Conservation (phyloP, 768 basidiomycete genomes). For the Plicaturopsis crispa region DNA sequence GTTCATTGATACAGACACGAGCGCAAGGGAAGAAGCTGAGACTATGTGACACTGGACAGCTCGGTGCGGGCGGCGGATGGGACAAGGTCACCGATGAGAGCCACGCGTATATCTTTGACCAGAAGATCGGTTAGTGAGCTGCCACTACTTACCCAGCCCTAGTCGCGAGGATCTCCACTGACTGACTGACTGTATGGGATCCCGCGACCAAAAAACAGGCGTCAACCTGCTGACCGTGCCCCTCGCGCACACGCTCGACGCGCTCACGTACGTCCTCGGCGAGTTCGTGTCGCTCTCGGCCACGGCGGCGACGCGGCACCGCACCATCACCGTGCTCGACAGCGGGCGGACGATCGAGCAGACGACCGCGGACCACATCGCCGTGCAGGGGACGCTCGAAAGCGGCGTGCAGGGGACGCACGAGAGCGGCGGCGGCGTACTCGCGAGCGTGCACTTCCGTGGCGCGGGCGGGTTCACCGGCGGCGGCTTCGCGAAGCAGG, state of each 20-base stretch:
- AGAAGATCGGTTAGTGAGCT: slow-evolving; percentile 2
- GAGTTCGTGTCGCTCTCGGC: background rate
- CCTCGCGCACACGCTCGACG: slow-evolving; percentile 7
- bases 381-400: slow-evolving; percentile 10
- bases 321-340: slow-evolving; percentile 7
- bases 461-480: slow-evolving; percentile 2
- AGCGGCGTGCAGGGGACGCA: slow-evolving; percentile 11
- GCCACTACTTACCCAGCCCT: too few species aligned
- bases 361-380: slow-evolving; percentile 10
- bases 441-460: slow-evolving; percentile 10
- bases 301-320: slow-evolving; percentile 6
- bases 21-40: too few species aligned
- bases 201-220: too few species aligned
- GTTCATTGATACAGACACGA: too few species aligned
- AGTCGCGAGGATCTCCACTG: too few species aligned
- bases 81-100: slow-evolving; percentile 4
- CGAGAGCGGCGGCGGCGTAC: too few species aligned
- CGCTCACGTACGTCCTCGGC: background rate
- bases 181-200: too few species aligned
- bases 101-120: slow-evolving; percentile 6
- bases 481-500: slow-evolving; percentile 11
- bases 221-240: slow-evolving; percentile 8
- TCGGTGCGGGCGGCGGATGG: slow-evolving; percentile 6
- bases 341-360: slow-evolving; percentile 8
- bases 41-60: slow-evolving; percentile 3